Percentiles rank a stretch among this genome's conserved stretches.
Evolutionary conservation across 345 rosid genomes (phyloP).

Genomic region (Dovyalis caffra): DNA sequence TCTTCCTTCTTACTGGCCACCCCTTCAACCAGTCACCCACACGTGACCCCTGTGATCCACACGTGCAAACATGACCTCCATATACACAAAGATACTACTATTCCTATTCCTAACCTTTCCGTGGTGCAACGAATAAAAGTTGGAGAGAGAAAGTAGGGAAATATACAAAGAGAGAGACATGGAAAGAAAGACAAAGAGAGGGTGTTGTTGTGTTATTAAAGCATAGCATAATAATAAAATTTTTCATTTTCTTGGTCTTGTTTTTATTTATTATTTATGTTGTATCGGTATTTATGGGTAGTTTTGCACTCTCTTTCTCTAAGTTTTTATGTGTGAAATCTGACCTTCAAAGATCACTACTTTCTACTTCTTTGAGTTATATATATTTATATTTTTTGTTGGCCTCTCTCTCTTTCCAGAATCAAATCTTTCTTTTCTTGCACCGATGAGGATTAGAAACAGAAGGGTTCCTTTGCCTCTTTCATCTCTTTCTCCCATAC

Average conservation of each 20-base stretch:
- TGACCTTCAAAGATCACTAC: conserved; percentile 20
- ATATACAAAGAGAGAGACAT: neutral
- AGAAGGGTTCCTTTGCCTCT: conserved; percentile 72
- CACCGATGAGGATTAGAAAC: conserved; percentile 92
- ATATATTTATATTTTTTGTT: neutral
- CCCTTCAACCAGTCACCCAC: conserved; percentile 39
- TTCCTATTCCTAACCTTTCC: conserved; percentile 25
- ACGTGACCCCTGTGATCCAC: conserved; percentile 21
- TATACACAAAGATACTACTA: neutral
- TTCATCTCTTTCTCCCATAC: conserved; percentile 71
- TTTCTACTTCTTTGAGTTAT: neutral
- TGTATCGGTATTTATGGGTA: conserved; percentile 6
- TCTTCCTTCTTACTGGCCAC: conserved; percentile 39
- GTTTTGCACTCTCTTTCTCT: conserved; percentile 27
- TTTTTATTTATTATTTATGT: conserved; percentile 7
- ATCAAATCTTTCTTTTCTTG: conserved; percentile 8
- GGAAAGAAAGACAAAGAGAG: neutral
- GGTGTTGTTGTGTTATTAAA: neutral
- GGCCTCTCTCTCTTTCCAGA: neutral
- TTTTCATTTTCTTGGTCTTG: neutral
- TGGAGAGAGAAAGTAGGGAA: conserved; percentile 40
- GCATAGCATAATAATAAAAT: neutral
- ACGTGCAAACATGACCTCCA: conserved; percentile 29
- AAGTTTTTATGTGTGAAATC: conserved; percentile 7
- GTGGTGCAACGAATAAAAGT: conserved; percentile 73